Conservation (phyloP, 768 basidiomycete genomes). For the Kondoa subrosea region DNA sequence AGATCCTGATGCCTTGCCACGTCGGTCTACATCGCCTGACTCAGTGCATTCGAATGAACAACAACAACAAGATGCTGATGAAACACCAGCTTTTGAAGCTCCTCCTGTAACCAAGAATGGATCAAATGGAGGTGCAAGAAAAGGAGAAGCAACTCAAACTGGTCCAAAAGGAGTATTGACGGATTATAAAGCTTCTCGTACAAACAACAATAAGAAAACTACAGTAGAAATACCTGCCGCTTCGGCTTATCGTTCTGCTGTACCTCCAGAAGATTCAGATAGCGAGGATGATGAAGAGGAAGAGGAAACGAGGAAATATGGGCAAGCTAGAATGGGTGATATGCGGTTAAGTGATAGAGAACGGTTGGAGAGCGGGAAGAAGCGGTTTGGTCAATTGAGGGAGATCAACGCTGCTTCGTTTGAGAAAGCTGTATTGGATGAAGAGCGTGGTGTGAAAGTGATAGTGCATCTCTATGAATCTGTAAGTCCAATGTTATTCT, state of each 20-base stretch:
- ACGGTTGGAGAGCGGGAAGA: not conserved
- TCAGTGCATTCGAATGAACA: not conserved
- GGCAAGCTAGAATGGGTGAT: conserved; percentile 20
- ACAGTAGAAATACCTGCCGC: not conserved
- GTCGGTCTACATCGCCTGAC: not conserved
- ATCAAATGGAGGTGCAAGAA: not conserved
- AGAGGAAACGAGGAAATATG: conserved; percentile 12
- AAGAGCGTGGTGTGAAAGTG: conserved; percentile 19
- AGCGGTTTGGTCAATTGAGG: conserved; percentile 26
- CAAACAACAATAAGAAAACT: not conserved
- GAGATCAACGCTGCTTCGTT: conserved; percentile 25
- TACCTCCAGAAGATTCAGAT: not conserved
- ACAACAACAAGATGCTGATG: too few relatives aligned
- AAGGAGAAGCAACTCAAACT: conserved; percentile 15
- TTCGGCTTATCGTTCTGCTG: conserved; percentile 3
- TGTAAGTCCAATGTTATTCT: conserved; percentile 11
- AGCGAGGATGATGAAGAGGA: conserved; percentile 18
- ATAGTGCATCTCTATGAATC: conserved; percentile 26
- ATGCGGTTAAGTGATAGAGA: conserved; percentile 17
- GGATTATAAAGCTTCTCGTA: conserved; percentile 19
- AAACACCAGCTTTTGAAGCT: not conserved
- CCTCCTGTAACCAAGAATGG: not conserved
- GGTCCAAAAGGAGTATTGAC: conserved; percentile 28
- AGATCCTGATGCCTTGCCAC: not conserved
- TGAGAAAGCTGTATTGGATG: conserved; percentile 25